These are phyloP conservation scores for Aleurites moluccanus DNA, from an alignment of 441 rosid genomes.

Conservation along the genomic window DNA sequence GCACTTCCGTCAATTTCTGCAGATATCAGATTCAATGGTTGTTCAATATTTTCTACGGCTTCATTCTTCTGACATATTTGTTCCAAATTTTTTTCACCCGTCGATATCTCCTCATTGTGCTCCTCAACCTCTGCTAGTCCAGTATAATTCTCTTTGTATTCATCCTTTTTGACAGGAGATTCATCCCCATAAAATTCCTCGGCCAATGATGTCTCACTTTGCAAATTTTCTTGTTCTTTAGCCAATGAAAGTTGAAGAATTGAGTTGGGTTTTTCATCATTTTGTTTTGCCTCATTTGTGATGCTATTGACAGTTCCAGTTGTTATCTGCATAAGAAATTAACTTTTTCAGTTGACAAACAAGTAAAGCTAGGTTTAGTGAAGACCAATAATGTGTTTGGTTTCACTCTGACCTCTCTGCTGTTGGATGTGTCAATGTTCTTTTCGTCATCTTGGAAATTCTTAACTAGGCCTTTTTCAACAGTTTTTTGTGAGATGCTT, in stretches of 20 bases:
- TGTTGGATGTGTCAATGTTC: neutral
- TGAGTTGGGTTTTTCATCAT: conserved; percentile 6
- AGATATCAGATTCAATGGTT: conserved; percentile 3
- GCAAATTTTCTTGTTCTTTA: conserved; percentile 5
- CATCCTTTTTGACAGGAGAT: conserved; percentile 9
- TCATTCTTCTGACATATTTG: conserved; percentile 19
- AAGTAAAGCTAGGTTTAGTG: neutral
- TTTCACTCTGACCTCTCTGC: conserved; percentile 33
- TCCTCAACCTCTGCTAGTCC: conserved; percentile 18
- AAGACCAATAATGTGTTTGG: neutral
- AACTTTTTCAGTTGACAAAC: neutral
- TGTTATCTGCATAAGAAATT: conserved; percentile 10
- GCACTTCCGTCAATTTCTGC: conserved; percentile 15
- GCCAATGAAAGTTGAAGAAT: conserved; percentile 5
- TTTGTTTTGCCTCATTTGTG: conserved; percentile 12
- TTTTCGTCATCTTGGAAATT: conserved; percentile 18
- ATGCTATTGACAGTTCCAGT: conserved; percentile 2
- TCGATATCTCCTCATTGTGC: conserved; percentile 11
- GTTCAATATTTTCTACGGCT: conserved; percentile 18
- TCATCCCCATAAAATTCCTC: conserved; percentile 17
- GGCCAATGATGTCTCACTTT: conserved; percentile 1
- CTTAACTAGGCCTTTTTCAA: conserved; percentile 14
- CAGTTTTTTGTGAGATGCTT: conserved; percentile 24
- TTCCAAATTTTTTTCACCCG: conserved; percentile 24
- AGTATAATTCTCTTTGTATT: conserved; percentile 2